phyloP scores from a whole-genome alignment of 495 filamentous ascomycete genomes.

The Aspergillus homomorphus region DNA sequence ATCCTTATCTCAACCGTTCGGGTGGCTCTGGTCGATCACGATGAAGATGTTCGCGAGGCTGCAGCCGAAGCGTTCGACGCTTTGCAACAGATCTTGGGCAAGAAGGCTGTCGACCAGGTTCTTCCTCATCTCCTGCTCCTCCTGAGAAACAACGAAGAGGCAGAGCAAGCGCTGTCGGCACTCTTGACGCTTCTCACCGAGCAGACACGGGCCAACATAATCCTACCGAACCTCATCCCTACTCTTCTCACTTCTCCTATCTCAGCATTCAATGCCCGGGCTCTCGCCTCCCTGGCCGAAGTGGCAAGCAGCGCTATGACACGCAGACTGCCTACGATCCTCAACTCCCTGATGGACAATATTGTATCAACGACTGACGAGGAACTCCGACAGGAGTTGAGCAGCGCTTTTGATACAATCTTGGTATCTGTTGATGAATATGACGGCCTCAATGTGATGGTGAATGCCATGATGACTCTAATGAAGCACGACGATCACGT shows the following conservation, averaged over 20 bases:
- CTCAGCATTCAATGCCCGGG: slow-evolving; percentile 87
- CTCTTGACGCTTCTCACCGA: slow-evolving; percentile 91
- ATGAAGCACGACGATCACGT: slow-evolving; percentile 90
- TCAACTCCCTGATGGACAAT: slow-evolving; percentile 91
- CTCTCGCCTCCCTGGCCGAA: slow-evolving; percentile 85
- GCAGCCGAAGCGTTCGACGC: slow-evolving; percentile 97
- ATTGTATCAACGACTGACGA: slow-evolving; percentile 77
- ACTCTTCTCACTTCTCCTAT: slow-evolving; percentile 89
- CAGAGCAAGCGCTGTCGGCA: slow-evolving; percentile 87
- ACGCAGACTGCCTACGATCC: slow-evolving; percentile 77
- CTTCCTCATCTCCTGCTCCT: slow-evolving; percentile 87
- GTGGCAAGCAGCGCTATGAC: slow-evolving; percentile 89
- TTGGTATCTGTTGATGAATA: slow-evolving; percentile 91
- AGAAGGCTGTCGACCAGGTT: slow-evolving; percentile 90
- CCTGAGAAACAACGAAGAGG: slow-evolving; percentile 77
- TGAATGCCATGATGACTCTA: slow-evolving; percentile 85
- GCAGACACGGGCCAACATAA: slow-evolving; percentile 89
- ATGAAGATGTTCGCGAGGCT: slow-evolving; percentile 88
- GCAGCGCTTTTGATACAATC: slow-evolving; percentile 78
- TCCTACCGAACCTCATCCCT: slow-evolving; percentile 91
- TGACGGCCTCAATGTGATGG: slow-evolving; percentile 89
- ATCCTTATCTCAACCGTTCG: slow-evolving; percentile 91
- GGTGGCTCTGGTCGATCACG: slow-evolving; percentile 84
- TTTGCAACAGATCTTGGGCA: slow-evolving; percentile 88
- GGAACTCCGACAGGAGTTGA: slow-evolving; percentile 69